Conservation (phyloP, 2,329 filamentous ascomycete genomes). For the Talaromyces sp. region DNA sequence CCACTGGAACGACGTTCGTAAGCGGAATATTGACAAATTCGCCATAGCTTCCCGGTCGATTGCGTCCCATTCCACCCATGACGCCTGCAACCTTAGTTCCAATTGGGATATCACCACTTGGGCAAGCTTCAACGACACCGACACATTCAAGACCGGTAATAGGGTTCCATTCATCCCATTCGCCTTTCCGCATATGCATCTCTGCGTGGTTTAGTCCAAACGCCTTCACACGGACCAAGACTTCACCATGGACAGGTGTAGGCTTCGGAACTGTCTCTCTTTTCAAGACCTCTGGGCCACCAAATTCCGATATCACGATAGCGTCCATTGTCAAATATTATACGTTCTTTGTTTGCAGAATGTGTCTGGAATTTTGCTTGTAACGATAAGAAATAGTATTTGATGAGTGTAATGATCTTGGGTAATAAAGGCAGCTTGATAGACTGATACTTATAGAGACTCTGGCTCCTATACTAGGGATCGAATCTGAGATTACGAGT, state of each 20-base stretch:
- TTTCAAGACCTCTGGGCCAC: neutral
- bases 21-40: neutral
- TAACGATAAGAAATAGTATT: neutral
- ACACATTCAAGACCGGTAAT: constrained; percentile 41
- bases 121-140: neutral
- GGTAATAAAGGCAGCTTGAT: neutral
- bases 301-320: neutral
- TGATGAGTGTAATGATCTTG: neutral
- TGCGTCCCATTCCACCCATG: neutral
- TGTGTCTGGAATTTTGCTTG: neutral
- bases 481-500: neutral
- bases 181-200: constrained; percentile 46
- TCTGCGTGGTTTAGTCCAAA: constrained; percentile 48
- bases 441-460: neutral
- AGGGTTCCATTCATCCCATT: constrained; percentile 27
- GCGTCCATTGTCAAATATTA: neutral
- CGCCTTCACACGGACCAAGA: constrained; percentile 29
- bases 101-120: neutral
- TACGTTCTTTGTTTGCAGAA: neutral
- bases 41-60: neutral
- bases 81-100: neutral
- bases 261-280: neutral
- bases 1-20: neutral
- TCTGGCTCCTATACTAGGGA: neutral
- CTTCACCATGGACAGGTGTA: neutral